Evolutionary conservation across 2,329 filamentous ascomycete species (phyloP), one percentile per base, ranked within the genome.

Genomic region (Magnaporthiopsis rhizophila): DNA sequence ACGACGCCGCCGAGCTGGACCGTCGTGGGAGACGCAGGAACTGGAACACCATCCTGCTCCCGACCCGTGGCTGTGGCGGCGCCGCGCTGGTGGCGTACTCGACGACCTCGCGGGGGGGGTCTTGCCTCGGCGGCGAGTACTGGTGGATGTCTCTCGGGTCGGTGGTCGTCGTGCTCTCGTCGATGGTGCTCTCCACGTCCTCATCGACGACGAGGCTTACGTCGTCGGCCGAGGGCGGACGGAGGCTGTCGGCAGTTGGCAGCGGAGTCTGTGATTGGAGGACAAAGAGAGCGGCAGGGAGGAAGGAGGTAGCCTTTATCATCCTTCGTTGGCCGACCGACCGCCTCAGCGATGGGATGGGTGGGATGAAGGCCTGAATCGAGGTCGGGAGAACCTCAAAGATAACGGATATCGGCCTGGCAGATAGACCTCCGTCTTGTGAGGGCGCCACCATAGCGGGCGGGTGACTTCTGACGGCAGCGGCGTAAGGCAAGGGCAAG

Each of bases 341-440:
- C 8, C 65, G 66, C 18, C 68, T 64, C 6, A 70, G 45, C 15
- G 65, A 67, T 1, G 66, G 65, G 24, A 70, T 63, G 32, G 59
- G 65, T 21, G 69, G 65, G 24, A 70, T 67, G 30, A 68, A 66
- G 13, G 69, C 66, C 63, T 70, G 69, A 61, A 70, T 65, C n/a
- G 65, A 68, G 36, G 65, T 72, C 65, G 63, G 71, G 64, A 69
- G 58, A 9, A 63, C 62, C 58, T 63, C 62, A 13, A 63, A 63
- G 26, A 63, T 58, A 34, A 63, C 57, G 24, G 62, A 63, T 56
- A 58, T 63, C n/a, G 57, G 62, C 61, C 61, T 57, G 5, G 38
- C 61, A 9, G 26, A 30, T 32, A 63, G 36, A 9, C 57, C 57
- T 28, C 34, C 56, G 61, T 58, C 61, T 56, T 58, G 61, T 24